phyloP scores from a whole-genome alignment of 345 rosid species.

The Syzygium oleosum region DNA sequence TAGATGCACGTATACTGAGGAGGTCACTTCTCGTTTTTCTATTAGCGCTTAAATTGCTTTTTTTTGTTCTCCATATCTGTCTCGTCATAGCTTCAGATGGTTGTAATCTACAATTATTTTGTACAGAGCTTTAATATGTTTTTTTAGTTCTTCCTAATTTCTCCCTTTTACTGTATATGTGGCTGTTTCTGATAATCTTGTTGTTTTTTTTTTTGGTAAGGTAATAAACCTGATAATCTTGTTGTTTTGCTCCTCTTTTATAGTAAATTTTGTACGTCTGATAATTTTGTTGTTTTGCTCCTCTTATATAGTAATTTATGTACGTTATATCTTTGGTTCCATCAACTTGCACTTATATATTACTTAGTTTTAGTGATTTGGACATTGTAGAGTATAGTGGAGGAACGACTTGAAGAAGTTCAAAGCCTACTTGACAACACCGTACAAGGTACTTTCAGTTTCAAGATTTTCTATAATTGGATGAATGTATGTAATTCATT shows the following conservation, averaged over 20 bases:
- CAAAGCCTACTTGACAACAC: constrained; percentile 76
- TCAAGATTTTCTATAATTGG: not conserved
- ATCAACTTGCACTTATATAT: not conserved
- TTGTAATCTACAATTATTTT: not conserved
- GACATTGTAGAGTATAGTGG: constrained; percentile 44
- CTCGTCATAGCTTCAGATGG: not conserved
- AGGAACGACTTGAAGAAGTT: constrained; percentile 46
- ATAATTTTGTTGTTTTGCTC: no score
- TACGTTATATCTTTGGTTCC: not conserved
- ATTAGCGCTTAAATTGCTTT: not conserved
- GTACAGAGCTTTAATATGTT: not conserved
- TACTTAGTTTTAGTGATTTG: constrained; percentile 9
- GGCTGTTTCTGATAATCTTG: not conserved
- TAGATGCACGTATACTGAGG: not conserved
- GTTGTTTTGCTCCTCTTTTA: not conserved
- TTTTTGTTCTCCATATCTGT: not conserved
- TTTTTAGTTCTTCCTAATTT: not conserved
- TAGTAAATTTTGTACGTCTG: not conserved
- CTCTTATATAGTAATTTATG: no score
- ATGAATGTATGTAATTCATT: not conserved
- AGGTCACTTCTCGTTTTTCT: not conserved
- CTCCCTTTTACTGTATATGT: not conserved
- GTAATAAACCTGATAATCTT: no score
- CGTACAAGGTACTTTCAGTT: constrained; percentile 55
- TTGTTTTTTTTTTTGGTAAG: no score